A percentile compares a stretch with the other conserved stretches of the same genome.
These are phyloP conservation scores for Plectranthus barbatus DNA, from an alignment of 257 asterid genomes.

Conservation along the genomic window DNA sequence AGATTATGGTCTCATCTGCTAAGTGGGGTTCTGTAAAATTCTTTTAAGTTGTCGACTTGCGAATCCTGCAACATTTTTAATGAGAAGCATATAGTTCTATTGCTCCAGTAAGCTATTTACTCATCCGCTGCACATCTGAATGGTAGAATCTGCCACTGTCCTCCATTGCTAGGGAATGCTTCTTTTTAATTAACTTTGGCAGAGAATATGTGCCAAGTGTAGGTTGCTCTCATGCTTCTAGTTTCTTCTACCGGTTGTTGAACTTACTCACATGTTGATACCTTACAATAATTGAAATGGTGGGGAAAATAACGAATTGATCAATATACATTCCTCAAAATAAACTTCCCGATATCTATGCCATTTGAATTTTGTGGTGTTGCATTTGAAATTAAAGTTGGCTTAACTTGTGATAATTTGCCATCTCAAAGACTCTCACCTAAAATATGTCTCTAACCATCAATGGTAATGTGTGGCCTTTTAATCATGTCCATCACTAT, in stretches of 20 bases:
- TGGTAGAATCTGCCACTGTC: neutral
- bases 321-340: neutral
- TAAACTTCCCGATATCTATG: neutral
- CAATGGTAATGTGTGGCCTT: neutral
- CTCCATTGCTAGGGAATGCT: neutral
- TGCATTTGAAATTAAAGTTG: neutral
- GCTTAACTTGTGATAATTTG: neutral
- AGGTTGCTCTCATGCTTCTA: neutral
- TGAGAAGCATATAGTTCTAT: neutral
- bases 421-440: neutral
- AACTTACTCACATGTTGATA: neutral
- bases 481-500: neutral
- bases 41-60: neutral
- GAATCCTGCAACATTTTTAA: neutral
- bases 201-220: neutral
- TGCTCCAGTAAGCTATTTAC: neutral
- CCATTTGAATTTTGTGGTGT: neutral
- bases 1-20: neutral
- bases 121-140: neutral
- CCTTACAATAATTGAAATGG: neutral
- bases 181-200: neutral
- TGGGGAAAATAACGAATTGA: neutral
- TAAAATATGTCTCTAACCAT: neutral
- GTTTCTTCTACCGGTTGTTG: constrained; percentile 2
- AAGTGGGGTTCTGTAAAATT: neutral